Conservation (phyloP, 208 protist species). For the Acanthamoeba polyphaga region DNA sequence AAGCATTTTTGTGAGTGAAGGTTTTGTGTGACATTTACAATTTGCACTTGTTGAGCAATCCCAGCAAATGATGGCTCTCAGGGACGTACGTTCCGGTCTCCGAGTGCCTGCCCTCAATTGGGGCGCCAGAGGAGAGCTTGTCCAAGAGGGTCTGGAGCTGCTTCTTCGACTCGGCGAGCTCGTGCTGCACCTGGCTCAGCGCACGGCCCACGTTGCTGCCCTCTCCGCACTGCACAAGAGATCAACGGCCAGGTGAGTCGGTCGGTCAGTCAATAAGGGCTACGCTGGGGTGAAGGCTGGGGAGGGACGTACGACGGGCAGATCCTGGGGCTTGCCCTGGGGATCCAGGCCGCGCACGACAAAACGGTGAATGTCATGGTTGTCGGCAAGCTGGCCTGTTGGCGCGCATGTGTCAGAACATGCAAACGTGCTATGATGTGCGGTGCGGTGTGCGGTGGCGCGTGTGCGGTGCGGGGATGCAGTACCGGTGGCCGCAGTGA, state of each 20-base stretch:
- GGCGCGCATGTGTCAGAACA: background rate
- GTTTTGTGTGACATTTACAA: too few species aligned
- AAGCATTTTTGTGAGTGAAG: too few species aligned
- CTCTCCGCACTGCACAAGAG: background rate
- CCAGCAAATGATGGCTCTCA: too few species aligned
- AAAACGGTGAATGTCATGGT: constrained; percentile 40
- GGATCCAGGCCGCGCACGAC: constrained; percentile 37
- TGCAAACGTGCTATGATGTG: background rate
- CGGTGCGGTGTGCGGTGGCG: too few species aligned
- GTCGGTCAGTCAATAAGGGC: too few species aligned
- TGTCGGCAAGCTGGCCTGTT: constrained; percentile 44
- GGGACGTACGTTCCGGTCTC: too few species aligned
- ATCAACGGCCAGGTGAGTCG: too few species aligned
- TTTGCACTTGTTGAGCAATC: too few species aligned
- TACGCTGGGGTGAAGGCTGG: background rate
- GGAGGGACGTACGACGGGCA: constrained; percentile 5
- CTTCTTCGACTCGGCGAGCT: constrained; percentile 50
- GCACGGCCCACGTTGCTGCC: constrained; percentile 34
- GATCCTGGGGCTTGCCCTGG: constrained; percentile 25
- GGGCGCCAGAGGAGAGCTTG: constrained; percentile 1
- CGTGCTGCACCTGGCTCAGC: constrained; percentile 58
- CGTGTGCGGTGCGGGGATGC: background rate
- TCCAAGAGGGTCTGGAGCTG: background rate
- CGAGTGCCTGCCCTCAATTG: background rate
- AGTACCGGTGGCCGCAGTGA: constrained; percentile 19